Evolutionary conservation across 2,329 filamentous ascomycete genomes (phyloP).

Genomic region (Fusarium sp.): DNA sequence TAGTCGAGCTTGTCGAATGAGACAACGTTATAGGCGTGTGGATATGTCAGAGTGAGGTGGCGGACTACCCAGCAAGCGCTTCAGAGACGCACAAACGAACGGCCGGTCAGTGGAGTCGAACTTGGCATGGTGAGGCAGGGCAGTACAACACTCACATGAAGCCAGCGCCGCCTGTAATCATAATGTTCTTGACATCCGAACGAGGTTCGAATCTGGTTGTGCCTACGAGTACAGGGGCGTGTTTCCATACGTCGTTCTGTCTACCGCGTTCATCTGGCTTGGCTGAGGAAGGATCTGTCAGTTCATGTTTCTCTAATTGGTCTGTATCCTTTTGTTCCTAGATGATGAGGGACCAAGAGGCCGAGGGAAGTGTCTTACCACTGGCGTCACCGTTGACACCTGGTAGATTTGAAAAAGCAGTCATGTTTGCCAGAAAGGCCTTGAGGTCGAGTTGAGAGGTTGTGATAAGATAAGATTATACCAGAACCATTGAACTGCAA

Average conservation of each 20-base stretch:
- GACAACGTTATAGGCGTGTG: constrained; percentile 78
- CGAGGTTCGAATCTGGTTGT: constrained; percentile 76
- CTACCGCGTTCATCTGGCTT: constrained; percentile 39
- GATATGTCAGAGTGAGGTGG: constrained; percentile 79
- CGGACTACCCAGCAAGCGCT: constrained; percentile 87
- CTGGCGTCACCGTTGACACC: constrained; percentile 19
- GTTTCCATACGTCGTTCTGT: constrained; percentile 74
- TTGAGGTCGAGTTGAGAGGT: constrained; percentile 1
- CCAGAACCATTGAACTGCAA: not conserved
- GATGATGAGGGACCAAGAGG: not conserved
- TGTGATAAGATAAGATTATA: not conserved
- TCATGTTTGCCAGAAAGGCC: constrained; percentile 16
- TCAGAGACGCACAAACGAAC: constrained; percentile 27
- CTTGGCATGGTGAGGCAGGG: constrained; percentile 14
- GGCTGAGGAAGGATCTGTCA: constrained; percentile 13
- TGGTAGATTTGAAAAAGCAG: constrained; percentile 27
- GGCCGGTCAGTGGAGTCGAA: constrained; percentile 26
- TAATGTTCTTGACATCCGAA: constrained; percentile 78
- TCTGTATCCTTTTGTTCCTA: constrained; percentile 3
- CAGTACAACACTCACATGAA: constrained; percentile 74
- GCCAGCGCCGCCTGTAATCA: constrained; percentile 85
- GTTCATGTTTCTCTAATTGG: not conserved
- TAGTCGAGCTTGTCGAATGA: constrained; percentile 90
- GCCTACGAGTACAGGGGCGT: constrained; percentile 75
- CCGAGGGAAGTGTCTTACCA: constrained; percentile 18